Base-by-base conservation (phyloP, 441 rosid species). In the Croton laevigatus region DNA sequence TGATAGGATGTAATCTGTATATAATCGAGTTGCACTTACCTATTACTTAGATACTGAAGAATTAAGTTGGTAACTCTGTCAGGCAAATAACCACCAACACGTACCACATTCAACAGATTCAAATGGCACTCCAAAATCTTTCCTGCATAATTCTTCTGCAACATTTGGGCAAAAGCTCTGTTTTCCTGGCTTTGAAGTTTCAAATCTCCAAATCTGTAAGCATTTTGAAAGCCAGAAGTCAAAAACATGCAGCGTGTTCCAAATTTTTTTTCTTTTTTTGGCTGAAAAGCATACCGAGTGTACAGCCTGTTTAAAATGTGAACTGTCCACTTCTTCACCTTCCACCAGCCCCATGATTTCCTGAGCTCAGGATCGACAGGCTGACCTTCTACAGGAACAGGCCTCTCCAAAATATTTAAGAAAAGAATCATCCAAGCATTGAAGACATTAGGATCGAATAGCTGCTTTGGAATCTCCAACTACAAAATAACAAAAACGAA, bases 281-380 rank as follows among this genome's bases (percentile, higher is more conserved):
- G 66, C 32, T 27, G 32, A 27, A 27, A 68, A 70, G 65, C 83
- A 36, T 75, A 91, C 99, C 99, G 78, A 48, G 96, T 91, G 78
- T 87, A 95, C 22, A 96, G 89, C 88, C 99, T 86, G 78, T 95
- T 96, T 75, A 93, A 79, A 72, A 96, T 93, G 77, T 96, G 98
- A 78, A 91, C 93, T 1, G 95, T 90, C 99, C 99, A 93, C 76
- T 96, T 96, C 84, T 96, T 96, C 83, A 88, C 90, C 82, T 96
- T 96, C 99, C 99, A 95, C 99, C 99, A 95, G 8, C 98, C 97
- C 99, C 99, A 96, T 61, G 97, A 87, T 81, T 93, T 96, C 80
- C 97, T 85, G 48, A 85, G 84, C 72, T 96, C 99, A 2, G 88
- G 94, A 81, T 96, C 99, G 59, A 74, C 71, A 78, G 99, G 98